A percentile compares a stretch with the other conserved stretches of the same genome.
Evolutionary conservation across 768 basidiomycete species (phyloP).

Genomic region (Collybiopsis confluens): DNA sequence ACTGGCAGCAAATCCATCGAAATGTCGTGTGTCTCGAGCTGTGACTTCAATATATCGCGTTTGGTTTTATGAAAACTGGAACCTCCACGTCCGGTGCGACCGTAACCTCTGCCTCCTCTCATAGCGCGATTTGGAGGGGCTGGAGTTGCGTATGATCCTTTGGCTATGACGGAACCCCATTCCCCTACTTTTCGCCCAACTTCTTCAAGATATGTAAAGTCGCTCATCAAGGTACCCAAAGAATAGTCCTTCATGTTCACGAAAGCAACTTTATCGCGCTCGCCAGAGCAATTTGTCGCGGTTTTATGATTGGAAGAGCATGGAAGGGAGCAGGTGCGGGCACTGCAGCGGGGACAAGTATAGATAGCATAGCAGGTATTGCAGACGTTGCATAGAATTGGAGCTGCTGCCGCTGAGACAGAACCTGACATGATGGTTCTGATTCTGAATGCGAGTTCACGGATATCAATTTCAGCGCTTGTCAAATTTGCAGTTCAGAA

Average conservation of each 20-base stretch:
- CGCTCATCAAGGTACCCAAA: conserved; percentile 86
- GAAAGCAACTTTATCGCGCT: conserved; percentile 68
- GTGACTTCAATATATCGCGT: conserved; percentile 61
- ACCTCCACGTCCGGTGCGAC: conserved; percentile 18
- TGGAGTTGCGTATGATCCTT: conserved; percentile 47
- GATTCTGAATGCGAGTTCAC: too few relatives aligned
- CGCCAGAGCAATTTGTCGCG: conserved; percentile 57
- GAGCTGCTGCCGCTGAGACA: conserved; percentile 14
- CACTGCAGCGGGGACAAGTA: conserved; percentile 73
- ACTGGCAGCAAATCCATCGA: conserved; percentile 71
- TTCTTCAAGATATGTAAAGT: conserved; percentile 85
- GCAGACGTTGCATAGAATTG: conserved; percentile 47
- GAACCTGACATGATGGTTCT: background rate
- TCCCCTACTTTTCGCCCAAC: conserved; percentile 68
- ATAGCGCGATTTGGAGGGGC: background rate
- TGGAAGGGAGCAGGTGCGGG: conserved; percentile 66
- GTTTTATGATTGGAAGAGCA: conserved; percentile 72
- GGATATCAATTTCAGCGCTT: too few relatives aligned
- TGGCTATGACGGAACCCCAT: conserved; percentile 69
- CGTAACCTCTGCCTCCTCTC: conserved; percentile 21
- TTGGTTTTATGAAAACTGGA: conserved; percentile 36
- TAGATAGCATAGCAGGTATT: conserved; percentile 49
- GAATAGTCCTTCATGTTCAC: conserved; percentile 81
- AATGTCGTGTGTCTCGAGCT: conserved; percentile 65
- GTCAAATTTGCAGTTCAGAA: too few relatives aligned